phyloP scores from a whole-genome alignment of 306 rosid genomes.

The Cyclanthera cordifolia region DNA sequence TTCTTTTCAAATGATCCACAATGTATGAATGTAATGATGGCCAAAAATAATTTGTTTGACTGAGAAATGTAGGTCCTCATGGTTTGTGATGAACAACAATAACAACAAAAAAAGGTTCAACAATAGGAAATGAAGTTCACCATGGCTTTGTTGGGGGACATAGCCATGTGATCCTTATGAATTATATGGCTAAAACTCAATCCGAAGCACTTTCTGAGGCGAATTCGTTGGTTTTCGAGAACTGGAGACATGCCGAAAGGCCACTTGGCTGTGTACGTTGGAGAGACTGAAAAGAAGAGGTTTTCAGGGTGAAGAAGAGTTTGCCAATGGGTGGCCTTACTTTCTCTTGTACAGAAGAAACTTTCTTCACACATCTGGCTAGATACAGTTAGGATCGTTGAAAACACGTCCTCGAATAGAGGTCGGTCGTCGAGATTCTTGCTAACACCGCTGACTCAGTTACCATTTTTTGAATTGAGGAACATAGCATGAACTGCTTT shows the following conservation, averaged over 20 bases:
- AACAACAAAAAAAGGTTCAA: background rate
- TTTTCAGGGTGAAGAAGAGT: conserved; percentile 22
- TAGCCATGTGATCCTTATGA: conserved; percentile 2
- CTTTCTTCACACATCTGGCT: background rate
- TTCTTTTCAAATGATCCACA: conserved; percentile 6
- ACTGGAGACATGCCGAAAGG: conserved; percentile 24
- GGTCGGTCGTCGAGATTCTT: background rate
- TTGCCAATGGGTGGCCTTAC: conserved; percentile 30
- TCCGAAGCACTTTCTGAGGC: background rate
- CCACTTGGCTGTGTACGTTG: conserved; percentile 29
- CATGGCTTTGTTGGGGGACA: conserved; percentile 12
- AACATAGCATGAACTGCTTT: background rate
- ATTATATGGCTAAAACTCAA: conserved; percentile 11
- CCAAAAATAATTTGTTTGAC: conserved; percentile 10
- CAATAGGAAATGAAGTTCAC: conserved; percentile 2
- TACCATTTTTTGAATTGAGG: background rate
- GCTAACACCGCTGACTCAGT: background rate
- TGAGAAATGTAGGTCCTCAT: conserved; percentile 11
- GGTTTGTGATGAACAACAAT: conserved; percentile 1
- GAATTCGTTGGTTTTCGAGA: background rate
- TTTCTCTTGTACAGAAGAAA: conserved; percentile 16
- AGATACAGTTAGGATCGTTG: background rate
- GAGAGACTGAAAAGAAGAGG: conserved; percentile 21
- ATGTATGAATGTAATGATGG: conserved; percentile 13
- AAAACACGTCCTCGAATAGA: background rate